Evolutionary conservation across 2,329 filamentous ascomycete species (phyloP).

Genomic region (Xylaria sp.): DNA sequence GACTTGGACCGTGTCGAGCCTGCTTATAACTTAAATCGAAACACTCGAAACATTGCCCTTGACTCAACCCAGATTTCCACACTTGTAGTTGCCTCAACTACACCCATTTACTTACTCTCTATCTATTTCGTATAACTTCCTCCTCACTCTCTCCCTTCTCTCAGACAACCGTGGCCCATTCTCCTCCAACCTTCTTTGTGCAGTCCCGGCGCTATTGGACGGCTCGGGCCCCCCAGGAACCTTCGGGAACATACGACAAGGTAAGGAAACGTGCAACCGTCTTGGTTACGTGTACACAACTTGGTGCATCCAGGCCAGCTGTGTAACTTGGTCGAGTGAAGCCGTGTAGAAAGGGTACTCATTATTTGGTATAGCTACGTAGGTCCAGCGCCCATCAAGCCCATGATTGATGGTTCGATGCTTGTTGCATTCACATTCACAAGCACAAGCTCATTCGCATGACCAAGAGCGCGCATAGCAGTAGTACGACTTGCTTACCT

Average conservation of each 20-base stretch:
- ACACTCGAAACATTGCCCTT: slow-evolving; percentile 14
- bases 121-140: not conserved
- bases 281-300: slow-evolving; percentile 16
- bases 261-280: slow-evolving; percentile 17
- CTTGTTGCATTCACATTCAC: slow-evolving; percentile 12
- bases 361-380: slow-evolving; percentile 9
- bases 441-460: slow-evolving; percentile 10
- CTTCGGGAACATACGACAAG: slow-evolving; percentile 21
- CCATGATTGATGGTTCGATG: not conserved
- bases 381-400: slow-evolving; percentile 9
- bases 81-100: slow-evolving; percentile 17
- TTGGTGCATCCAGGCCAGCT: slow-evolving; percentile 14
- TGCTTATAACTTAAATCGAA: slow-evolving; percentile 6
- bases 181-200: slow-evolving; percentile 4
- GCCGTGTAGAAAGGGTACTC: slow-evolving; percentile 12
- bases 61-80: slow-evolving; percentile 18
- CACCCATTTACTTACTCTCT: not conserved
- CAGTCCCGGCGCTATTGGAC: slow-evolving; percentile 14
- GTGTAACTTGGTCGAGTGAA: slow-evolving; percentile 16
- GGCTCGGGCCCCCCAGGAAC: slow-evolving; percentile 7
- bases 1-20: slow-evolving; percentile 18
- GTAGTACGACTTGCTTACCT: not conserved
- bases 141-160: not conserved
- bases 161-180: not conserved
- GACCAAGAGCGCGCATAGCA: slow-evolving; percentile 5